These are phyloP conservation scores for Leishmania tropica DNA, from an alignment of 208 protist species.

Conservation along the genomic window DNA sequence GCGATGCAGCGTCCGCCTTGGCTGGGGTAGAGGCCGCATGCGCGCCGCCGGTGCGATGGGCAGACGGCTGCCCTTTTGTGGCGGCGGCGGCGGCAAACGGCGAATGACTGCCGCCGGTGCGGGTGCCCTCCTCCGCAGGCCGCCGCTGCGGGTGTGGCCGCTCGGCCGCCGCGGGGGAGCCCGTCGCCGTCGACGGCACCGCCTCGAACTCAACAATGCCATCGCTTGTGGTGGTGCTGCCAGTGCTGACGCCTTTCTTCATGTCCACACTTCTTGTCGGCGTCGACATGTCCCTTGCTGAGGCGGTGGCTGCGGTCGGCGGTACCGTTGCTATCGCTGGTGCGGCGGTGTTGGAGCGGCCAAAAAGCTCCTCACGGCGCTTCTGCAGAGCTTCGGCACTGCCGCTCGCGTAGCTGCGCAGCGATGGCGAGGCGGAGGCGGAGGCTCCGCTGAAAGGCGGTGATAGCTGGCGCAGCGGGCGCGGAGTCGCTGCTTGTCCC, in stretches of 20 bases:
- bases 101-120: not conserved
- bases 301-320: not conserved
- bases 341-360: constrained; percentile 1
- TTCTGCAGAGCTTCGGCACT: constrained; percentile 51
- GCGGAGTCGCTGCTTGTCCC: not conserved
- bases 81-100: not conserved
- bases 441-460: constrained; percentile 27
- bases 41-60: not conserved
- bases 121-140: not conserved
- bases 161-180: not conserved
- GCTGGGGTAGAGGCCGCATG: not conserved
- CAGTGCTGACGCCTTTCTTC: not conserved
- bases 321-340: not conserved
- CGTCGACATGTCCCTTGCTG: constrained; percentile 3
- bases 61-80: not conserved
- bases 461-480: constrained; percentile 11
- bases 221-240: too few relatives aligned
- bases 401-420: constrained; percentile 40
- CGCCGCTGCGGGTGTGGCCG: not conserved
- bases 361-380: constrained; percentile 66
- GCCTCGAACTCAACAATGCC: not conserved
- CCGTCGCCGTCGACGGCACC: too few relatives aligned
- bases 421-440: constrained; percentile 25
- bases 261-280: not conserved
- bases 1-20: constrained; percentile 2